These are phyloP conservation scores for Luffa aegyptiaca DNA, from an alignment of 306 rosid genomes.

Conservation along the genomic window DNA sequence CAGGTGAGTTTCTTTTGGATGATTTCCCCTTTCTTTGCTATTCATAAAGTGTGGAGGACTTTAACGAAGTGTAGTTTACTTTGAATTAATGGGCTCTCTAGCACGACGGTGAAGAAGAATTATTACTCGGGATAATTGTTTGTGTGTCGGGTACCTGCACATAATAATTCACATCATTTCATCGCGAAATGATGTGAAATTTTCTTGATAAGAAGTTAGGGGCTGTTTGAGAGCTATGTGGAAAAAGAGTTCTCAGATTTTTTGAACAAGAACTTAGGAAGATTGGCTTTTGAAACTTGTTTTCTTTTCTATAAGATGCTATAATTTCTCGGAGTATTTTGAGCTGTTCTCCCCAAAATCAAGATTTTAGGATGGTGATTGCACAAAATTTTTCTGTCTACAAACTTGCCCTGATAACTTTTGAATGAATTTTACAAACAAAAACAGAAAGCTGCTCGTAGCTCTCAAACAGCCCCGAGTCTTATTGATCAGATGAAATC, in stretches of 20 bases:
- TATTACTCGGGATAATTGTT: neutral
- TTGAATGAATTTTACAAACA: neutral
- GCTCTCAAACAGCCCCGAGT: neutral
- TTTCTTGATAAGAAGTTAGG: neutral
- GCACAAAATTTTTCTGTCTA: neutral
- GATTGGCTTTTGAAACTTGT: neutral
- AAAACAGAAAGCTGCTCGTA: neutral
- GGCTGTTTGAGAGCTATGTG: neutral
- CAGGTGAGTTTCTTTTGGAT: constrained; percentile 31
- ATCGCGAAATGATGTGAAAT: neutral
- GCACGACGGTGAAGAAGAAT: neutral
- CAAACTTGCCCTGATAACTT: neutral
- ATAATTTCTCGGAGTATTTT: neutral
- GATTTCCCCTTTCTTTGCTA: neutral
- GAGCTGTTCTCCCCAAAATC: neutral
- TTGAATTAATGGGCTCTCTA: neutral
- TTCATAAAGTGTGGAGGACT: neutral
- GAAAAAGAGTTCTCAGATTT: neutral
- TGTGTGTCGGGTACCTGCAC: neutral
- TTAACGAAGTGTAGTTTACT: neutral
- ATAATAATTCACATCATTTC: neutral
- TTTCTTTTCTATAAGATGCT: neutral
- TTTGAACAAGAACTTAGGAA: neutral
- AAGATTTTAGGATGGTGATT: neutral
- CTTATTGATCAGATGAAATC: neutral